phyloP scores from a whole-genome alignment of 2,329 filamentous ascomycete genomes.

The Aspergillus sp. region DNA sequence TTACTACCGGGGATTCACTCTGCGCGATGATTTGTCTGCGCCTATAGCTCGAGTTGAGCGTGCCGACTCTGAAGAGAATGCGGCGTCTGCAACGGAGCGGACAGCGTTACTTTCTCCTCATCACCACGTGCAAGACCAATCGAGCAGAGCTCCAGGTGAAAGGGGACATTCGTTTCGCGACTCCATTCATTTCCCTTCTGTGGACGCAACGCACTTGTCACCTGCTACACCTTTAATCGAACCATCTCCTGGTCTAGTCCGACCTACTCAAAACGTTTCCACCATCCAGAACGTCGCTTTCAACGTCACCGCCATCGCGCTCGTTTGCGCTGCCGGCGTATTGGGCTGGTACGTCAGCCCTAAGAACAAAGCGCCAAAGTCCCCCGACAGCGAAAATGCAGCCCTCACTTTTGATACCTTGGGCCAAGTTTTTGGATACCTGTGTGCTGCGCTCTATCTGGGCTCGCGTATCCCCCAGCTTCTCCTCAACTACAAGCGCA shows the following conservation, averaged over 20 bases:
- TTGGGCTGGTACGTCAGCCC: conserved; percentile 76
- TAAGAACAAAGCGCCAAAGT: conserved; percentile 26
- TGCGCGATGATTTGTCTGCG: conserved; percentile 25
- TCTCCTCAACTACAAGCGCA: conserved; percentile 83
- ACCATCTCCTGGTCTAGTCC: conserved; percentile 29
- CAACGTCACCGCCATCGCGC: conserved; percentile 67
- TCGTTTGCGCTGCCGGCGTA: conserved; percentile 77
- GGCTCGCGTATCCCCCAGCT: conserved; percentile 85
- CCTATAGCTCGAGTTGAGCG: conserved; percentile 7
- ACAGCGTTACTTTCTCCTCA: conserved; percentile 22
- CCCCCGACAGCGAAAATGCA: conserved; percentile 8
- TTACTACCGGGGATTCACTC: conserved; percentile 78
- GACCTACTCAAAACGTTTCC: conserved; percentile 25
- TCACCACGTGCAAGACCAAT: conserved; percentile 3
- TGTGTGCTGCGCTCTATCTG: conserved; percentile 84
- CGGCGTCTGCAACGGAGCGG: conserved; percentile 19
- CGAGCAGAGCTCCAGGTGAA: conserved; percentile 2
- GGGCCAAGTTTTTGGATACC: conserved; percentile 88
- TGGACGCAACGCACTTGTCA: conserved; percentile 64
- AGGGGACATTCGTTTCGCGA: conserved; percentile 36
- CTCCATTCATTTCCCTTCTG: conserved; percentile 40
- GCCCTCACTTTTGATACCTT: conserved; percentile 62
- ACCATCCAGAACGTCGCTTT: conserved; percentile 51
- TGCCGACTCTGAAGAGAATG: conserved; percentile 11
- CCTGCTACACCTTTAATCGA: conserved; percentile 73